Percentiles rank a stretch among this genome's conserved stretches.
Evolutionary conservation across 2,329 filamentous ascomycete genomes (phyloP).

Genomic region (Harringtonia aguacate): DNA sequence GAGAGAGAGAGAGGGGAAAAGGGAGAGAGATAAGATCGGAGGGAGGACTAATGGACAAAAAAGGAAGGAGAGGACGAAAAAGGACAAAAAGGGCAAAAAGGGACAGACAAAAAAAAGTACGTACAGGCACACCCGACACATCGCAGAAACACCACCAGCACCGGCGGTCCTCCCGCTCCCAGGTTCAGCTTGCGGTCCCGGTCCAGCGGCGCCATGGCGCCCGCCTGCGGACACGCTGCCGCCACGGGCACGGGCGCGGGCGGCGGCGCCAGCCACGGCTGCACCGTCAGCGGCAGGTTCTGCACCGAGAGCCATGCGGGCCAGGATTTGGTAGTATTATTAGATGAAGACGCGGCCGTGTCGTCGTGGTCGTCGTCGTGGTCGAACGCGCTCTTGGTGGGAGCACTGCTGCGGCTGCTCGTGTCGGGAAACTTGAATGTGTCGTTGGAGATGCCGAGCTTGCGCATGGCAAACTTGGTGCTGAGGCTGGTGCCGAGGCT

Average conservation of each 20-base stretch:
- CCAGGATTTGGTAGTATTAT: constrained; percentile 23
- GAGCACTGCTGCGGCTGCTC: constrained; percentile 7
- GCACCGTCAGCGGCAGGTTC: constrained; percentile 38
- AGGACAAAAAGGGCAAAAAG: neutral
- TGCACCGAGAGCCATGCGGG: constrained; percentile 38
- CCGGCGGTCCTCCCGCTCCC: constrained; percentile 30
- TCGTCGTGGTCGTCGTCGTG: constrained; percentile 19
- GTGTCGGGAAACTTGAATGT: constrained; percentile 30
- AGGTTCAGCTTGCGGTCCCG: constrained; percentile 31
- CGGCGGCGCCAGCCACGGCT: constrained; percentile 41
- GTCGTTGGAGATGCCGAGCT: constrained; percentile 42
- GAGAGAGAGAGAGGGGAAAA: too few species aligned
- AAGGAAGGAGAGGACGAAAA: neutral
- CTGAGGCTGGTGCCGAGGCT: constrained; percentile 43
- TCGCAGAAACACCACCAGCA: constrained; percentile 40
- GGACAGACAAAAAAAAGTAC: constrained; percentile 18
- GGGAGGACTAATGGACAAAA: too few species aligned
- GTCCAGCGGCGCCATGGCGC: constrained; percentile 37
- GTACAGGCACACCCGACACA: constrained; percentile 46
- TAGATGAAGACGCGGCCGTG: constrained; percentile 14
- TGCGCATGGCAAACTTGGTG: constrained; percentile 48
- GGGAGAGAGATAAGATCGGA: too few species aligned
- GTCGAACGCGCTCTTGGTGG: constrained; percentile 15
- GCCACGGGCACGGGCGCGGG: constrained; percentile 37
- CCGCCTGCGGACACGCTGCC: constrained; percentile 31